These are phyloP conservation scores for Podaxis carcinomalis DNA, from an alignment of 768 basidiomycete genomes.

Conservation along the genomic window DNA sequence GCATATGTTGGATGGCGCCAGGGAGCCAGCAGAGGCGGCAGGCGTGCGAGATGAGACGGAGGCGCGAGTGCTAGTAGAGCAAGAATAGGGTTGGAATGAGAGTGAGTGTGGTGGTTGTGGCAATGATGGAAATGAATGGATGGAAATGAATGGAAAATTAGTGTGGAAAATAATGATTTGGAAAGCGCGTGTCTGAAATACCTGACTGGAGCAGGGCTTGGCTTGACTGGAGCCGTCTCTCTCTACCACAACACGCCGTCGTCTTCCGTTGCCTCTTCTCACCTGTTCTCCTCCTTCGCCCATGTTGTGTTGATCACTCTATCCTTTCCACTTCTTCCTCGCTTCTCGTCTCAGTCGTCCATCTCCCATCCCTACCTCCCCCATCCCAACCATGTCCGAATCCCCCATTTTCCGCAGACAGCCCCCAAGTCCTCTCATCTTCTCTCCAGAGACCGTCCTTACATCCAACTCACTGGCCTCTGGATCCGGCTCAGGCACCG, in stretches of 20 bases:
- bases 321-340: conserved; percentile 19
- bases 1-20: background rate
- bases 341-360: conserved; percentile 18
- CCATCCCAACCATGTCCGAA: conserved; percentile 41
- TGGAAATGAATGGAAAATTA: background rate
- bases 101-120: background rate
- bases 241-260: conserved; percentile 1
- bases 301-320: conserved; percentile 25
- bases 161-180: background rate
- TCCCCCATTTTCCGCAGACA: conserved; percentile 46
- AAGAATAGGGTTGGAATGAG: background rate
- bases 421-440: conserved; percentile 79
- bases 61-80: background rate
- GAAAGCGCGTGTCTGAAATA: background rate
- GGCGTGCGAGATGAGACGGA: background rate
- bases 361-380: conserved; percentile 12
- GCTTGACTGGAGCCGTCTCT: background rate
- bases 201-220: background rate
- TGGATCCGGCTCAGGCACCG: conserved; percentile 64
- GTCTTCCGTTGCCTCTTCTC: background rate
- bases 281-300: conserved; percentile 22
- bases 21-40: background rate
- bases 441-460: conserved; percentile 62
- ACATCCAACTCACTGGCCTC: conserved; percentile 43
- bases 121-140: background rate